These are phyloP conservation scores for Lachnellula willkommii DNA, from an alignment of 2,329 filamentous ascomycete species.

Conservation along the genomic window DNA sequence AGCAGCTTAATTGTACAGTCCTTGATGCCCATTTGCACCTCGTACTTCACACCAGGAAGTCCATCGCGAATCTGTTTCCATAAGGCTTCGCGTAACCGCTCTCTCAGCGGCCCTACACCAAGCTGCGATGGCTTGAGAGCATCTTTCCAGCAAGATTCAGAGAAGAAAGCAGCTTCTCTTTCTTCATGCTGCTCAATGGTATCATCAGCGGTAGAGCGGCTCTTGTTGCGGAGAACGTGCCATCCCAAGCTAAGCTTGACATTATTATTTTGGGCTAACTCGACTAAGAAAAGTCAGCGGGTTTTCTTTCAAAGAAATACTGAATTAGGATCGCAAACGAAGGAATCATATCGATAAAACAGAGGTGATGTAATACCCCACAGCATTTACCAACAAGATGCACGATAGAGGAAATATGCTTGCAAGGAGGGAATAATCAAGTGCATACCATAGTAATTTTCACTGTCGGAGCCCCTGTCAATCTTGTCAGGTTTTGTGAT, in stretches of 20 bases:
- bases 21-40: conserved; percentile 18
- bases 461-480: conserved; percentile 35
- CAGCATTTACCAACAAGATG: too few relatives aligned
- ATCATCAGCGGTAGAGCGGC: conserved; percentile 41
- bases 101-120: conserved; percentile 39
- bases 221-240: conserved; percentile 42
- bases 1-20: background rate
- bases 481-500: conserved; percentile 57
- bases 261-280: conserved; percentile 36
- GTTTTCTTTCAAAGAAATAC: background rate
- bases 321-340: background rate
- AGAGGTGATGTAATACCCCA: too few relatives aligned
- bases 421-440: background rate
- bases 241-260: conserved; percentile 39
- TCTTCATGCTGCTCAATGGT: conserved; percentile 25
- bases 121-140: conserved; percentile 9
- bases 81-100: conserved; percentile 37
- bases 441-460: conserved; percentile 23
- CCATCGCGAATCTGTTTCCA: conserved; percentile 15
- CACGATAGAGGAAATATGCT: background rate
- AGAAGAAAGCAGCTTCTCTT: conserved; percentile 11
- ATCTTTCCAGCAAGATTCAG: conserved; percentile 14
- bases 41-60: conserved; percentile 14
- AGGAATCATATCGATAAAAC: background rate
- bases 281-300: conserved; percentile 9